Conservation (phyloP, 305 asterid species). For the Fraxinus paxiana region DNA sequence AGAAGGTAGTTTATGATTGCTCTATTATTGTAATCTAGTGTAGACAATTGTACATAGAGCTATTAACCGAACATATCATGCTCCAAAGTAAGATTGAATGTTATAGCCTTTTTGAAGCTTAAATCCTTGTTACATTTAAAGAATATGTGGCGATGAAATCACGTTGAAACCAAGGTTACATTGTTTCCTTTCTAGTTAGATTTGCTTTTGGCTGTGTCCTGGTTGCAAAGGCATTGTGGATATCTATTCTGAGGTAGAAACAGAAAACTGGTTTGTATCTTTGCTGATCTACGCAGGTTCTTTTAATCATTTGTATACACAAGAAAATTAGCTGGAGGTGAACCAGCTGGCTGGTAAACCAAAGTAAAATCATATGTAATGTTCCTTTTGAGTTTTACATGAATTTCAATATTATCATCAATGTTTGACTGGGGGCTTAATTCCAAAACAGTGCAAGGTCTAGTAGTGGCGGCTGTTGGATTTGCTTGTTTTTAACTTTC, state of each 20-base stretch:
- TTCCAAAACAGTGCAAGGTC: not conserved
- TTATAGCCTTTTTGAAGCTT: not conserved
- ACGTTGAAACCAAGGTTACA: not conserved
- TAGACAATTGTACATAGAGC: not conserved
- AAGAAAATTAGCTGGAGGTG: not conserved
- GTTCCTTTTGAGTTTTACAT: not conserved
- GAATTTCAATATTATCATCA: not conserved
- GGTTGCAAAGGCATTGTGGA: not conserved
- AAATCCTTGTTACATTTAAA: not conserved
- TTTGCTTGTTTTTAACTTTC: conserved; percentile 1
- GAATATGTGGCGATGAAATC: conserved; percentile 9
- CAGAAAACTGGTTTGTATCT: not conserved
- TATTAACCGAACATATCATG: not conserved
- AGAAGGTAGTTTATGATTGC: not conserved
- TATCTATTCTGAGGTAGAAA: not conserved
- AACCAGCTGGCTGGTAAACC: not conserved
- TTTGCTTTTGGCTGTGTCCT: not conserved
- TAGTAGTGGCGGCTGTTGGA: not conserved
- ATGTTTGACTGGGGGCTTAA: not conserved
- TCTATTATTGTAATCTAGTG: not conserved
- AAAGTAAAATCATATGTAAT: not conserved
- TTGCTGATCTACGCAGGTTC: not conserved
- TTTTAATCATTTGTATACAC: not conserved
- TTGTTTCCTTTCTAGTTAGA: not conserved
- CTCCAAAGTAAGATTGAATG: not conserved